Base-by-base conservation (phyloP, 345 rosid species). In the Lenwebbia sp. region DNA sequence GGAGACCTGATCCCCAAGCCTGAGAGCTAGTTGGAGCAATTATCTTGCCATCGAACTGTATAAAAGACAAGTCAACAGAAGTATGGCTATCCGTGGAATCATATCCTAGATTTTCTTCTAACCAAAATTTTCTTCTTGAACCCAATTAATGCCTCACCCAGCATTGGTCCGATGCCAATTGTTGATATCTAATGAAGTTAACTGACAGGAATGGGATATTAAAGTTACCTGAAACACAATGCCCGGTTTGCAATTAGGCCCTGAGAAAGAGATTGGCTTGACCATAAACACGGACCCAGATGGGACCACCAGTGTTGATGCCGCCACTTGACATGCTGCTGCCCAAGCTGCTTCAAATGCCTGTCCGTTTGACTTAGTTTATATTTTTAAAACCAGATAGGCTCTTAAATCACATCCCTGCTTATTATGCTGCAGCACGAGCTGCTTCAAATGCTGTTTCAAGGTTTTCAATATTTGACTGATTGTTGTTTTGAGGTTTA, bases 11-110 rank as follows among this genome's bases (percentile, higher is more conserved):
- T 54, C 91, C 91, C 99, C 99, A 95, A 4, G 92, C 91, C 49
- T 62, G 83, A 41, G 98, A 90, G 88, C 91, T 89, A 53, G 94
- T 93, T 26, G 96, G 95, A 87, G 99, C 98, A 86, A 93, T 91
- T 83, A 96, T 93, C 89, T 90, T 95, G 58, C 99, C 98, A 83
- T 96, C 98, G 88, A 96, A 88, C 99, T 96, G 91, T 89, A 86
- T 56, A 33, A 28, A 58, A 33, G 78, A 70, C 13, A 12, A 85
- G 19, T 85, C 44, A 52, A 33, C 44, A 70, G 25, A 33, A 33
- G 13, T 70, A 37, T 33, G 47, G 25, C 40, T 50, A 70, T 12
- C 23, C 2, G 1, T 52, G 25, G 44, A 70, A 33, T 33, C 23
- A 25, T 41, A 84, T 50, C 37, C 17, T 53, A 37, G 41, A 83